Percentiles rank a stretch among this genome's conserved stretches.
These are phyloP conservation scores for Colletotrichum spinosum DNA, from an alignment of 2,329 filamentous ascomycete species.

Conservation along the genomic window DNA sequence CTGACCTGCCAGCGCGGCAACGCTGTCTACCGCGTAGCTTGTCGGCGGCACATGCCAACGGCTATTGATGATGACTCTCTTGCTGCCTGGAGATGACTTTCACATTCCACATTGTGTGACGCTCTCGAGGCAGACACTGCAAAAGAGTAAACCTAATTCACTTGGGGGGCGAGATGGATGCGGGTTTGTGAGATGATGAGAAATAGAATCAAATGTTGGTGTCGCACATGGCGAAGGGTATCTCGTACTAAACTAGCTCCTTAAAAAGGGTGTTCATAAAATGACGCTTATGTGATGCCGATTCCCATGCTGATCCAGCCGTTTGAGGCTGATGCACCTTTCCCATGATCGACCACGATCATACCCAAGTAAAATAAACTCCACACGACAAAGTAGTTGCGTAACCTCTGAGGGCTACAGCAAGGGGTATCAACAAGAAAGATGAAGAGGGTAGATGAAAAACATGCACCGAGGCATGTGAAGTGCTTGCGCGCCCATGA, in stretches of 20 bases:
- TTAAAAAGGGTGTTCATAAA: conserved; percentile 14
- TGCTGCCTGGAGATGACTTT: conserved; percentile 5
- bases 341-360: conserved; percentile 23
- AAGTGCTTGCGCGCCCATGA: conserved; percentile 30
- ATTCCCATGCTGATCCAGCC: conserved; percentile 29
- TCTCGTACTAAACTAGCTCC: conserved; percentile 34
- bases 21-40: not conserved
- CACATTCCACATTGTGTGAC: conserved; percentile 12
- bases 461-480: conserved; percentile 20
- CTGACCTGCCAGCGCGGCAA: conserved; percentile 11
- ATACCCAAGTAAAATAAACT: conserved; percentile 16
- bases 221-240: conserved; percentile 36
- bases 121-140: not conserved
- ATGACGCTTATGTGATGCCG: conserved; percentile 25
- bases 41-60: conserved; percentile 20
- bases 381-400: conserved; percentile 27
- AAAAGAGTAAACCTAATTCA: not conserved
- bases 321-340: conserved; percentile 24
- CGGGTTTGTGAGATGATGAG: not conserved
- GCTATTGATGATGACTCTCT: conserved; percentile 13
- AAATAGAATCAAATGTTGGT: conserved; percentile 31
- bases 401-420: conserved; percentile 17
- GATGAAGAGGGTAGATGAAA: not conserved
- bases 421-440: conserved; percentile 36
- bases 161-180: not conserved